Base-by-base conservation (phyloP, 768 basidiomycete species). In the Imleria badia region DNA sequence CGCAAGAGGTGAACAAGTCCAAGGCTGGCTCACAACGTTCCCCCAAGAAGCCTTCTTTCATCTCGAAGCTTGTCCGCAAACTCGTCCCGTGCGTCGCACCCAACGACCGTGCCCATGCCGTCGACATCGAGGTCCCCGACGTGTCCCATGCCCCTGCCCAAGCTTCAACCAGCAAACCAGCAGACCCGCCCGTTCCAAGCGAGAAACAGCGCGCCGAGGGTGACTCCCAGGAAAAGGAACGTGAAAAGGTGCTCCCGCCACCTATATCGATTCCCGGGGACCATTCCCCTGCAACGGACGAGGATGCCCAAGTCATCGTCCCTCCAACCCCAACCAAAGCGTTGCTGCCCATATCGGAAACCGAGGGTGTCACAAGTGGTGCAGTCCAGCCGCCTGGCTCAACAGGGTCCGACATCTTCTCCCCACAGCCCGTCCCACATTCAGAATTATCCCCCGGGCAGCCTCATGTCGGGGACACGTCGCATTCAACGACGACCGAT, bases 361-460 rank as follows among this genome's bases (percentile, higher is more conserved):
- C 93, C 8, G 92, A 86, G 56, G 93, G 90, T 14, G 77, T 97
- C 60, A 91, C 89, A 11, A 93, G 91, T n/a, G 89, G 92, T 31
- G 91, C 91, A 41, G 94, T 96, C 22, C 91, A 94, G 64, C 81
- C 93, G 3, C 94, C 95, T 14, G 94, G 94, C 31, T 91, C 92
- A 23, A 88, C 82, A 45, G 89, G 82, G 40, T 57, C 67, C 3
- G 69, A 72, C 45, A 62, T 68, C 39, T 62, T 71, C 53, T 67
- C 68, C 41, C 62, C 70, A 33, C 59, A 70, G 40, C 59, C 63
- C 29, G 50, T 51, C 40, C 56, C 65, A 5, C 64, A 64, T 34
- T 55, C 65, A 17, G 69, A 70, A 20, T 29, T 59, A 29, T 50
- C 68, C 8, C 48, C 52, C 63, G 20, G 66, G 54, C 69, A 65